Conservation (phyloP, 352 stramenopile genomes). For the Phytopythium helicoides region DNA sequence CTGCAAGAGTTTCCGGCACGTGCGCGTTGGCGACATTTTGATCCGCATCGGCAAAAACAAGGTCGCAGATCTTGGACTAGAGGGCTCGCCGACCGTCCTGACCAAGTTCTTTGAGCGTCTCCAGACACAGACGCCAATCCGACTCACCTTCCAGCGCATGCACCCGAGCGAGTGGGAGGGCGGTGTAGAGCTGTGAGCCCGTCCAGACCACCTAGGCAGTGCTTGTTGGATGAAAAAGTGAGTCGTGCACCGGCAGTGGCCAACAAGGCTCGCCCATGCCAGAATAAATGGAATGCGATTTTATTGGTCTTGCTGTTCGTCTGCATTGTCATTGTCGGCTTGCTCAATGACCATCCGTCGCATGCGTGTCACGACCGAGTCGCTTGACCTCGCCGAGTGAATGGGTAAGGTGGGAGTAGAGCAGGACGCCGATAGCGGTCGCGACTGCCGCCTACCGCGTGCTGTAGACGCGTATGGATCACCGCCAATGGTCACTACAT, state of each 20-base stretch:
- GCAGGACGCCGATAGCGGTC: background rate
- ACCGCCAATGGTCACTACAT: slow-evolving; percentile 2
- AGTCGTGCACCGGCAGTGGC: background rate
- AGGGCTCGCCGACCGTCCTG: slow-evolving; percentile 46
- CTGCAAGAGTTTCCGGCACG: slow-evolving; percentile 57
- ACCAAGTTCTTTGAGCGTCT: slow-evolving; percentile 73
- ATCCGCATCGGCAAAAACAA: slow-evolving; percentile 55
- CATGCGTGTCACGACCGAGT: slow-evolving; percentile 27
- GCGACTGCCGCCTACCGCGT: background rate
- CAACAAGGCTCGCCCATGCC: too few species aligned
- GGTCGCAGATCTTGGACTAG: slow-evolving; percentile 63
- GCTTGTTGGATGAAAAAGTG: background rate
- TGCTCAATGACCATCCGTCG: slow-evolving; percentile 22
- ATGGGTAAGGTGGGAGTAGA: background rate
- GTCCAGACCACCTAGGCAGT: background rate
- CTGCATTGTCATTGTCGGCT: background rate
- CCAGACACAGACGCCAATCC: slow-evolving; percentile 46
- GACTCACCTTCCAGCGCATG: slow-evolving; percentile 71
- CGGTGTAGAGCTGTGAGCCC: slow-evolving; percentile 54
- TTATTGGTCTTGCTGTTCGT: background rate
- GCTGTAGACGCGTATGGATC: background rate
- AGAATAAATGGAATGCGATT: slow-evolving; percentile 5
- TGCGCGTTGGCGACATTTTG: slow-evolving; percentile 62
- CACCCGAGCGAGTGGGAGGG: slow-evolving; percentile 61
- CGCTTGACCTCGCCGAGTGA: background rate